Percentiles rank a stretch among this genome's conserved stretches.
phyloP scores from a whole-genome alignment of 1,284 basidiomycete species.

The Irpex sp. region DNA sequence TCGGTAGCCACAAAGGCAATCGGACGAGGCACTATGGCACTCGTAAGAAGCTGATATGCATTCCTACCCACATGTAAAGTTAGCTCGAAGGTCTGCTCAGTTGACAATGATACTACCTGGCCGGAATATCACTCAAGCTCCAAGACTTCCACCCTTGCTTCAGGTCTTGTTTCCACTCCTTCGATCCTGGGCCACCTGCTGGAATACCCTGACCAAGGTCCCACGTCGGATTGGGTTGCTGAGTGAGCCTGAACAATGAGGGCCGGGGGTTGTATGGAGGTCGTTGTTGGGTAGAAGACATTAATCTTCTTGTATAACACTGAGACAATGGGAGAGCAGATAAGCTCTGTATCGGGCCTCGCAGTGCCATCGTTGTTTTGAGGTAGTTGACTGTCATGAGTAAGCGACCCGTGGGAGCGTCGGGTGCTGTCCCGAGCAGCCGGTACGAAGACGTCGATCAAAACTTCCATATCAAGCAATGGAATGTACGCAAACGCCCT shows the following conservation, averaged over 20 bases:
- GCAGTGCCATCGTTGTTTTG: background rate
- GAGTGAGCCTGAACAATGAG: slow-evolving; percentile 38
- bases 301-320: background rate
- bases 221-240: slow-evolving; percentile 52
- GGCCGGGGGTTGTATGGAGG: slow-evolving; percentile 32
- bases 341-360: background rate
- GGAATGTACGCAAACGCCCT: background rate
- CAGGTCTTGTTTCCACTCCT: slow-evolving; percentile 31
- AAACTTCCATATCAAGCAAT: background rate
- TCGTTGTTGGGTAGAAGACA: background rate
- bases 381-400: background rate
- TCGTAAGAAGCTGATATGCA: slow-evolving; percentile 58
- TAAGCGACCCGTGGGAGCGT: background rate
- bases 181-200: slow-evolving; percentile 23
- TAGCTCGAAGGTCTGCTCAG: slow-evolving; percentile 9
- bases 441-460: background rate
- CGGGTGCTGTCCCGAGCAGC: background rate
- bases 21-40: slow-evolving; percentile 65
- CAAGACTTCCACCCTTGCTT: slow-evolving; percentile 41
- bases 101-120: slow-evolving; percentile 4
- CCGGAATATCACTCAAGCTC: slow-evolving; percentile 27
- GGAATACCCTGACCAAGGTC: slow-evolving; percentile 47
- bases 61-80: slow-evolving; percentile 31
- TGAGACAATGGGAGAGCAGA: background rate
- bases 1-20: slow-evolving; percentile 73